Conservation (phyloP, 2,329 filamentous ascomycete species). For the Cytospora piceicola region DNA sequence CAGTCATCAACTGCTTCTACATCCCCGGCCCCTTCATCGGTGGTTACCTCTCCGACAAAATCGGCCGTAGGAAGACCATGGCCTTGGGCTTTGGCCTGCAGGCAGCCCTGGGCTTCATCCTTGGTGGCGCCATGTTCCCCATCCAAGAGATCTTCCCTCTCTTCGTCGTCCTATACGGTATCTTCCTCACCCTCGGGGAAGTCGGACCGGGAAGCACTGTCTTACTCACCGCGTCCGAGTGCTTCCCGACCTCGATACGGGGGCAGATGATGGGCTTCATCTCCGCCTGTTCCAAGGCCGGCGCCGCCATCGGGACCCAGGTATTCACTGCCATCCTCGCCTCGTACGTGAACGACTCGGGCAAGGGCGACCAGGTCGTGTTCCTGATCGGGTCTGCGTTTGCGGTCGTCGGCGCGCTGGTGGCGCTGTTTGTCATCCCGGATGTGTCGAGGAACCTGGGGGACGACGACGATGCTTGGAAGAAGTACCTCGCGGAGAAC, state of each 20-base stretch:
- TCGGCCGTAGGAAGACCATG: constrained; percentile 56
- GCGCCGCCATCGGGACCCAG: constrained; percentile 54
- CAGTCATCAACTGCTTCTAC: constrained; percentile 55
- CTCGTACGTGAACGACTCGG: constrained; percentile 43
- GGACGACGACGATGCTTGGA: constrained; percentile 50
- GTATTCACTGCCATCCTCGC: constrained; percentile 56
- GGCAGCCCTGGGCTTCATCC: constrained; percentile 52
- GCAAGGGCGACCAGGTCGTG: constrained; percentile 52
- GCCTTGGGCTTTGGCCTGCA: constrained; percentile 52
- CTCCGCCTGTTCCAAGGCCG: constrained; percentile 52
- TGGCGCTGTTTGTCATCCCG: constrained; percentile 51
- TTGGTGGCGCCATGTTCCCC: constrained; percentile 50
- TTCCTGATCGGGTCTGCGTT: constrained; percentile 57
- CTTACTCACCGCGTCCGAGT: constrained; percentile 48
- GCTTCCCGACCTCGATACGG: constrained; percentile 54
- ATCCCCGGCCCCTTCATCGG: constrained; percentile 53
- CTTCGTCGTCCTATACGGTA: constrained; percentile 55
- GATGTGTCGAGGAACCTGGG: constrained; percentile 48
- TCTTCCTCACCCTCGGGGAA: constrained; percentile 54
- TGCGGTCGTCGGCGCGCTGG: constrained; percentile 48
- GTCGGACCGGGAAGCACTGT: constrained; percentile 53
- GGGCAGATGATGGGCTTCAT: constrained; percentile 55
- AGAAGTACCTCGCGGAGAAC: constrained; percentile 47
- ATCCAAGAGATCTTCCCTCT: constrained; percentile 53
- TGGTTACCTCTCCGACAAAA: constrained; percentile 52